Base-by-base conservation (phyloP, 2,329 filamentous ascomycete genomes). In the Ophiostoma himal-ulmi region DNA sequence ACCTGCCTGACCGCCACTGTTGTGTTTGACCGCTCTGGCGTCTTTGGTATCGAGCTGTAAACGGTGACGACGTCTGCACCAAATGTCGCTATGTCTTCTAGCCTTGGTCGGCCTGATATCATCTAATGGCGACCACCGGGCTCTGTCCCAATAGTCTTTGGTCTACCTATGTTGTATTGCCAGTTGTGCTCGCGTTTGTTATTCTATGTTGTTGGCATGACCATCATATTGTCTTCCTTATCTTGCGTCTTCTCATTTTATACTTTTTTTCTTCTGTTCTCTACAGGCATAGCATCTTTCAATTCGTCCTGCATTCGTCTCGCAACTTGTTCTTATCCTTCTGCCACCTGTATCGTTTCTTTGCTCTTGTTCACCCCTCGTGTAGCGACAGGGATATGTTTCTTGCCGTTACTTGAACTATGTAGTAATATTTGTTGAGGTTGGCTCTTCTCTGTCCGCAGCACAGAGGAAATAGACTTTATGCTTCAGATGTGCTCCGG, bases 1-100 rank as follows among this genome's bases (percentile, higher is more conserved):
- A 96, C 94, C 72, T 99, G 95, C 81, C 84, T 99, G 77, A 89
- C 90, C 70, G 93, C 93, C 30, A 86, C 83, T 7, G 88, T 95
- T 71, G 78, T 80, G 64, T 94, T 95, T 78, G 81, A 80, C 70
- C 79, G 80, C 75, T 76, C 71, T 6, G 69, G 67, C 60, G 36
- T 67, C 7, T 30, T 65, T 41, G 54, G 60, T n/a, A 44, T 69
- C 14, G 71, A 72, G 68, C 48, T 71, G 54, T 74, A 70, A 57
- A 7, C 34, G 20, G 22, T 26, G n/a, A 26, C 22, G 30, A 5
- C 2, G 26, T 67, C 20, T 22, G 37, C 22, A 64, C 11, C 60
- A 64, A 34, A 10, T 17, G 57, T 13, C 54, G 48, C 39, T 44
- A 13, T 44, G 14, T 26, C 54, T 13, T 60, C 20, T 22, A 22